Conservation (phyloP, 2,329 filamentous ascomycete species). For the Sporothrix pseudoabietina region DNA sequence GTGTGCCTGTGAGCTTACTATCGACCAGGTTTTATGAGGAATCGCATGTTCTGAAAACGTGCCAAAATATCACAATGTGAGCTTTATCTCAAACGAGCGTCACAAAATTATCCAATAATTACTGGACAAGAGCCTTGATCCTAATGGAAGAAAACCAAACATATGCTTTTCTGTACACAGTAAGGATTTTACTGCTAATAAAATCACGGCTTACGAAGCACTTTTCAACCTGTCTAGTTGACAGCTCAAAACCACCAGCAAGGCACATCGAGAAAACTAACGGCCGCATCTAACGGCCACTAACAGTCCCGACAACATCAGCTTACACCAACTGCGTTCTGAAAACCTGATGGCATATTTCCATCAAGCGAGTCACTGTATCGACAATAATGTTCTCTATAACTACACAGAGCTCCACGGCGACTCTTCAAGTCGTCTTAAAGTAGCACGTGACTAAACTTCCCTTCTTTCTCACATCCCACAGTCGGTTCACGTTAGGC, state of each 20-base stretch:
- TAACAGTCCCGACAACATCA: background rate
- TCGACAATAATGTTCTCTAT: background rate
- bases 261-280: background rate
- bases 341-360: background rate
- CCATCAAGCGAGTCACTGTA: background rate
- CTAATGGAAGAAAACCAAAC: background rate
- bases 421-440: background rate
- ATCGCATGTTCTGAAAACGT: background rate
- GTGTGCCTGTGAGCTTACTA: background rate
- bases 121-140: too few species aligned
- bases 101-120: background rate
- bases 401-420: background rate
- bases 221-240: background rate
- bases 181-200: background rate
- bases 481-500: background rate
- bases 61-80: background rate
- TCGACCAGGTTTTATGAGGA: background rate
- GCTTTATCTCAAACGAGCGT: background rate
- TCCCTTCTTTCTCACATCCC: background rate
- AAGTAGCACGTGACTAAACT: background rate
- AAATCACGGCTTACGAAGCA: background rate
- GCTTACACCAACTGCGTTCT: background rate
- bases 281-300: background rate
- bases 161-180: background rate
- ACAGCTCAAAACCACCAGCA: background rate